These are phyloP conservation scores for Friedmanniomyces endolithicus DNA, from an alignment of 495 filamentous ascomycete species.

Conservation along the genomic window DNA sequence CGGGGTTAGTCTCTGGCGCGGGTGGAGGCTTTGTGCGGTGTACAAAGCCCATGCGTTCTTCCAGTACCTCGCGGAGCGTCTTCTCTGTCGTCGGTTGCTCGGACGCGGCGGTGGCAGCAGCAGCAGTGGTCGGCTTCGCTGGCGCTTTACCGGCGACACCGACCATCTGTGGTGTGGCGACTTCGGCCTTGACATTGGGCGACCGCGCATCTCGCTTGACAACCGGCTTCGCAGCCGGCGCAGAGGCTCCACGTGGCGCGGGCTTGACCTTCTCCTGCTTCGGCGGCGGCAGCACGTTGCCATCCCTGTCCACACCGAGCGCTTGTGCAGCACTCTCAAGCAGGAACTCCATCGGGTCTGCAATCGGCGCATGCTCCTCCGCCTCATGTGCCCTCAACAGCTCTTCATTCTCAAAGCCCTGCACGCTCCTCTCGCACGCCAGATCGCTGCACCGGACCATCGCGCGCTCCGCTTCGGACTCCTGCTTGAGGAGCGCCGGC, in stretches of 20 bases:
- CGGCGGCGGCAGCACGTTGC: constrained; percentile 18
- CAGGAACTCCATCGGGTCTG: constrained; percentile 41
- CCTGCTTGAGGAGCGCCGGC: constrained; percentile 7
- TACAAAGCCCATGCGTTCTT: constrained; percentile 11
- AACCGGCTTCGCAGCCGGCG: constrained; percentile 5
- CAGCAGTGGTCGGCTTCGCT: background rate
- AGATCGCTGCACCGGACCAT: constrained; percentile 36
- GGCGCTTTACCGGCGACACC: constrained; percentile 7
- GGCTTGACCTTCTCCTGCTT: constrained; percentile 9
- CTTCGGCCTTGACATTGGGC: constrained; percentile 18
- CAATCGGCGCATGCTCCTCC: constrained; percentile 42
- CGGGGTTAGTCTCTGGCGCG: background rate
- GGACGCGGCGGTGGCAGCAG: background rate
- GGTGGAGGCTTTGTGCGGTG: background rate
- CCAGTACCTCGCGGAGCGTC: constrained; percentile 10
- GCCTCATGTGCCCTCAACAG: constrained; percentile 39
- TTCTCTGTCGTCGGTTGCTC: background rate
- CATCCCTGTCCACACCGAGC: constrained; percentile 38
- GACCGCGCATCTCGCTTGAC: constrained; percentile 20
- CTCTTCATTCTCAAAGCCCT: constrained; percentile 44
- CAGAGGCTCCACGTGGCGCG: background rate
- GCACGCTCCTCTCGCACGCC: constrained; percentile 34
- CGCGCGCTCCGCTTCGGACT: constrained; percentile 28
- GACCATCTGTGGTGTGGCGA: constrained; percentile 14
- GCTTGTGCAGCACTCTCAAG: constrained; percentile 34